Percentiles rank a stretch among this genome's conserved stretches.
phyloP scores from a whole-genome alignment of 768 basidiomycete genomes.

The Tylopilus sp. region DNA sequence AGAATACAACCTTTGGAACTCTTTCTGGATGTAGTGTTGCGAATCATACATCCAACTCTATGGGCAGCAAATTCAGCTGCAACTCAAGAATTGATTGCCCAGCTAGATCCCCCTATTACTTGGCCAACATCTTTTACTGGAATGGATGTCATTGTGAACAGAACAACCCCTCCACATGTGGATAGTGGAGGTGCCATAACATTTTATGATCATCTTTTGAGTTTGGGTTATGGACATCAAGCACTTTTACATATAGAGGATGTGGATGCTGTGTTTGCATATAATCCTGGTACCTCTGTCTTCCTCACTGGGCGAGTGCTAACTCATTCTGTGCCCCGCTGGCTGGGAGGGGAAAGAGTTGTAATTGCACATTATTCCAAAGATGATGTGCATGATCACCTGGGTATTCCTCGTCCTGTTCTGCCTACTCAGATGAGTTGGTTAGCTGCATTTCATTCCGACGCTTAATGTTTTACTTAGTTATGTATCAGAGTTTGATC shows the following conservation, averaged over 20 bases:
- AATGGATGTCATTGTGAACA: neutral
- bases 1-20: neutral
- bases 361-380: neutral
- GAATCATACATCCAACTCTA: neutral
- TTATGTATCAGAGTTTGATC: no score
- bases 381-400: no score
- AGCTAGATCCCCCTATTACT: no score
- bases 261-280: neutral
- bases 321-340: neutral
- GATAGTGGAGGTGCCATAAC: neutral
- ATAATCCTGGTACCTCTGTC: neutral
- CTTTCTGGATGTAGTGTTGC: neutral
- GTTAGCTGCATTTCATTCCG: no score
- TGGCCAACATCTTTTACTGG: neutral
- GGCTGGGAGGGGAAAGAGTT: neutral
- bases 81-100: no score
- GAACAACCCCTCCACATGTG: neutral
- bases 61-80: no score
- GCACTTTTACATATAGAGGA: neutral
- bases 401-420: neutral
- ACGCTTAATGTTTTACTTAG: no score
- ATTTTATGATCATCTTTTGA: neutral
- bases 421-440: neutral
- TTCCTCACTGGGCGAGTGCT: no score
- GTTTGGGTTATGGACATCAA: neutral